Base-by-base conservation (phyloP, 805 yeast species). In the Kuraishia hungarica region DNA sequence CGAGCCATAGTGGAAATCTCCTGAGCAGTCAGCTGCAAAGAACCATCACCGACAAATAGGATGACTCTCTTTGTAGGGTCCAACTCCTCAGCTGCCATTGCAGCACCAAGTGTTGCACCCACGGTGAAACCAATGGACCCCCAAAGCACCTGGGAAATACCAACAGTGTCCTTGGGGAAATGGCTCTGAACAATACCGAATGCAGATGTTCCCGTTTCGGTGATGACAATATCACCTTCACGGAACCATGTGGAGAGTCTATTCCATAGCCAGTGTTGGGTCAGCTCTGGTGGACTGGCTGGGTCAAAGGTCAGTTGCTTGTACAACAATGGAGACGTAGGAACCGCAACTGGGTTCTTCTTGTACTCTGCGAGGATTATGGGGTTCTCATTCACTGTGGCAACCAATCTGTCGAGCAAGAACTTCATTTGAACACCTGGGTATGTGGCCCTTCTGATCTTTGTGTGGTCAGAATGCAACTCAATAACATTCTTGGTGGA, bases 171-270 rank as follows among this genome's bases (percentile, higher is more conserved):
- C 60, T 74, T 69, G 60, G 90, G 89, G 81, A 81, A 84, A 66
- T 78, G 79, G 28, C 87, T 73, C 67, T 81, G 83, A 61, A 81
- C 76, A 59, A 84, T 80, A 73, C 90, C 90, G 64, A 84, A 84
- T 54, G 87, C 84, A 49, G 89, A 81, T 47, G 90, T 85, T 72
- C 90, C 90, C 50, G 89, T 84, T 71, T 85, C 90, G 55, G 87
- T 78, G 60, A 85, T 76, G 58, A 84, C 77, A 55, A 84, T 74
- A 72, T 85, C 90, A 64, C 86, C 87, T 64, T 79, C 80, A 68
- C 75, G 74, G 64, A 85, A 77, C 82, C 84, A 85, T 51, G 78
- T 74, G 35, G 84, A 78, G 48, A 83, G 72, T 67, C 78, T 77
- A 60, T 81, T 81, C 90, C 90, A 85, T 61, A 84, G 67, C 82